Percentiles rank a stretch among this genome's conserved stretches.
These are phyloP conservation scores for Ophiostoma tasmaniense DNA, from an alignment of 2,329 filamentous ascomycete genomes.

Conservation along the genomic window DNA sequence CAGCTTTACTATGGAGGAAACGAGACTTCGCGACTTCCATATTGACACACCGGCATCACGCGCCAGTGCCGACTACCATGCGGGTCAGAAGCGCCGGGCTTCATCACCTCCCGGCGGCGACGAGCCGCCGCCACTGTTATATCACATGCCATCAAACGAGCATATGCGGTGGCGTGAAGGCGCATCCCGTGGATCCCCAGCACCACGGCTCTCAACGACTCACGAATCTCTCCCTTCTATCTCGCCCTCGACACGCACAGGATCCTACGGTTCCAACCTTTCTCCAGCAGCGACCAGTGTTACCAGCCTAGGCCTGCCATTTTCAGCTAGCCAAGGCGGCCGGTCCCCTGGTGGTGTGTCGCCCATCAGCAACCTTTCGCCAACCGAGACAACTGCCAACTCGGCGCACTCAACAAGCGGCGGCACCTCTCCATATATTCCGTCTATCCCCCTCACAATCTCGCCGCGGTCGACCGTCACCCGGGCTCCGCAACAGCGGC, in stretches of 20 bases:
- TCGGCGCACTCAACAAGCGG: conserved; percentile 21
- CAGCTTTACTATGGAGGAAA: conserved; percentile 38
- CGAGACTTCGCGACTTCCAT: conserved; percentile 34
- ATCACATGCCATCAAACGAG: conserved; percentile 35
- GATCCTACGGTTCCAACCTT: conserved; percentile 40
- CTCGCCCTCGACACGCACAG: conserved; percentile 37
- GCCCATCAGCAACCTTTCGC: conserved; percentile 41
- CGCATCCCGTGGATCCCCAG: conserved; percentile 43
- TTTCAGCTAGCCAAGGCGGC: conserved; percentile 27
- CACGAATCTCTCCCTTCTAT: conserved; percentile 39
- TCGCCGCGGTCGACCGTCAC: conserved; percentile 42
- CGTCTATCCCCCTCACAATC: conserved; percentile 40
- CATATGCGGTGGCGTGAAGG: conserved; percentile 41
- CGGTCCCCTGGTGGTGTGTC: conserved; percentile 37
- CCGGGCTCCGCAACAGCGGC: conserved; percentile 36
- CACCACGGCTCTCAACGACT: conserved; percentile 40
- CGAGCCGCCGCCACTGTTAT: conserved; percentile 30
- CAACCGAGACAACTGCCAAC: conserved; percentile 31
- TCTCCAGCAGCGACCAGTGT: conserved; percentile 38
- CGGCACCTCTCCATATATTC: conserved; percentile 41
- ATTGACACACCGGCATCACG: conserved; percentile 34
- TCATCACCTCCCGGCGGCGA: conserved; percentile 45
- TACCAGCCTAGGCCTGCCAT: conserved; percentile 35
- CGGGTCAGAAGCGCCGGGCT: conserved; percentile 47
- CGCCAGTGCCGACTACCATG: conserved; percentile 30